Percentiles rank a stretch among this genome's conserved stretches.
These are phyloP conservation scores for Mortierella antarctica DNA, from an alignment of 192 early-diverging fungal genomes.

Conservation along the genomic window DNA sequence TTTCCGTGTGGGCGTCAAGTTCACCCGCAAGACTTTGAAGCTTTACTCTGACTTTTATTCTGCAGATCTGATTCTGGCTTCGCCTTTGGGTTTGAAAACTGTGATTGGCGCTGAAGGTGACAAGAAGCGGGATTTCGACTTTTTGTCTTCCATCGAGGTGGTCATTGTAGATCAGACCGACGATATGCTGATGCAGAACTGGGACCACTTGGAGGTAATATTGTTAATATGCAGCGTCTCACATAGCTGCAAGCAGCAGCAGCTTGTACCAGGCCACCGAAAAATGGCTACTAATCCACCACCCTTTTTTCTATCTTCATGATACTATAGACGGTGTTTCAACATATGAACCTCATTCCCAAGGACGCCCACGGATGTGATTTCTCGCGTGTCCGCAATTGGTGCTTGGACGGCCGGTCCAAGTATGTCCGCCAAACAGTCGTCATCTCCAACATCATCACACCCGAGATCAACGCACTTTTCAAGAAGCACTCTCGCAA, in stretches of 20 bases:
- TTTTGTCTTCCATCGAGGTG: constrained; percentile 92
- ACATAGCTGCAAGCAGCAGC: neutral
- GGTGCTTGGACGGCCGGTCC: constrained; percentile 87
- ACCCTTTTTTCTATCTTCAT: constrained; percentile 2
- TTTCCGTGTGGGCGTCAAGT: constrained; percentile 93
- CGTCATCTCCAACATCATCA: constrained; percentile 80
- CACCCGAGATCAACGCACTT: constrained; percentile 93
- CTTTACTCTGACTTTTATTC: constrained; percentile 90
- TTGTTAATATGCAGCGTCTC: neutral
- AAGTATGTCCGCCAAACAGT: constrained; percentile 92
- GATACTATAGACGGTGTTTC: constrained; percentile 73
- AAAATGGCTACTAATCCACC: neutral
- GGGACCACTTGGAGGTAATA: constrained; percentile 89
- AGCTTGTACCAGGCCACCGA: neutral
- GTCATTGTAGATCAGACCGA: constrained; percentile 89
- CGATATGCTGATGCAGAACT: constrained; percentile 96
- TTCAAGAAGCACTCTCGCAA: constrained; percentile 76
- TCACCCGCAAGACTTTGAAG: constrained; percentile 87
- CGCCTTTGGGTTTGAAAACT: constrained; percentile 91
- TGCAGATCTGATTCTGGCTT: constrained; percentile 92
- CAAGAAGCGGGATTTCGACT: constrained; percentile 93
- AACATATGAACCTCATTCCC: constrained; percentile 88
- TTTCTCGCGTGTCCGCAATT: constrained; percentile 90
- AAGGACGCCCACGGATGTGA: constrained; percentile 94
- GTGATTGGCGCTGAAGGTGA: constrained; percentile 87